Base-by-base conservation (phyloP, 2,329 filamentous ascomycete species). In the Cercospora janseana region DNA sequence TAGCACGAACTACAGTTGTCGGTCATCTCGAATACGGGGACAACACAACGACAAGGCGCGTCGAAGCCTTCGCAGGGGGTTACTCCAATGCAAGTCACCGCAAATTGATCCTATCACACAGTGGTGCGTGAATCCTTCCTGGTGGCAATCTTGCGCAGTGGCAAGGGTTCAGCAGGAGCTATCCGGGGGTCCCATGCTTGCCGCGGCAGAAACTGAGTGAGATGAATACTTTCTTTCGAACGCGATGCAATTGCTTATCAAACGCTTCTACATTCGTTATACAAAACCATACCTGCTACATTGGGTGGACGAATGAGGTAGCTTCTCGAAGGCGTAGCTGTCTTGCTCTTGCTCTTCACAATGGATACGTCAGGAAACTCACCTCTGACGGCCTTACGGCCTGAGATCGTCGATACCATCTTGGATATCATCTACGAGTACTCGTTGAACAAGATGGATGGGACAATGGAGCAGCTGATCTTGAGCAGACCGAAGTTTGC, bases 381-480 rank as follows among this genome's bases (percentile, higher is more conserved):
- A 42, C 27, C 27, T 29, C 27, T n/a, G 27, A 29, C 6, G 27
- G 27, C 27, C 27, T 29, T n/a, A 29, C 27, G 27, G 27, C 27
- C 27, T n/a, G 21, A 26, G n/a, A 26, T 42, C 41, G n/a, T 15
- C 26, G 26, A 24, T 27, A 45, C 12, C 12, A 26, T 49, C n/a
- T 38, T 49, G n/a, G 28, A 34, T 20, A 45, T 49, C 8, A 44
- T 49, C 9, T 49, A 44, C 28, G 47, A 49, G 38, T 45, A 44
- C 13, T 31, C 26, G 13, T 29, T 49, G 8, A 18, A 44, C 15
- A 49, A 49, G n/a, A 31, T 49, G 10, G 40, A 49, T 23, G 28
- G 32, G 16, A 49, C 47, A 7, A 26, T 43, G 47, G 47, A 31
- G 26, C 38, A 44, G 29, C 47, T 49, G 9, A 32, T 31, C 10